Evolutionary conservation across 768 basidiomycete genomes (phyloP).

Genomic region (Lactifluus hygrophoroides): DNA sequence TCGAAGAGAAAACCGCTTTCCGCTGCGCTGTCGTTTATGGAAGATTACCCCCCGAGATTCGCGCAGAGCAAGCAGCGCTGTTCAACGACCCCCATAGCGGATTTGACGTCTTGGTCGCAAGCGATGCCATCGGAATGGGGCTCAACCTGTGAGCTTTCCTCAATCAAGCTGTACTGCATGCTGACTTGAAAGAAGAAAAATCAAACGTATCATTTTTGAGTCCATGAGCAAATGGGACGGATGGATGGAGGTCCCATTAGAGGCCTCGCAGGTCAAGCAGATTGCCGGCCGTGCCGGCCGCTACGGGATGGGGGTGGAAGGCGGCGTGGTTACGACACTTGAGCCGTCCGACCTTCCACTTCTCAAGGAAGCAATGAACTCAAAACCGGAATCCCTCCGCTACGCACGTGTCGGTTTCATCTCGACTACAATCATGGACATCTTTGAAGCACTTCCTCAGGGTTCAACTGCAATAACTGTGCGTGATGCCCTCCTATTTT

Average conservation of each 20-base stretch:
- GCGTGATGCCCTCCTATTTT: slow-evolving; percentile 41
- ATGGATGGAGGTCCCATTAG: slow-evolving; percentile 34
- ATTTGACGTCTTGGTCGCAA: slow-evolving; percentile 85
- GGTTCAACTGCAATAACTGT: slow-evolving; percentile 35
- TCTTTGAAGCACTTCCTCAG: slow-evolving; percentile 38
- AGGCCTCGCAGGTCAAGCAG: slow-evolving; percentile 79
- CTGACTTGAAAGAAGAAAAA: slow-evolving; percentile 70
- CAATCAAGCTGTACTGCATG: not conserved
- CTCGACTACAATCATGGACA: slow-evolving; percentile 21
- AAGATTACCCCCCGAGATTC: slow-evolving; percentile 80
- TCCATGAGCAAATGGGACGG: slow-evolving; percentile 56
- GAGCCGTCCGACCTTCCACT: slow-evolving; percentile 49
- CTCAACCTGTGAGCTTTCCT: slow-evolving; percentile 71
- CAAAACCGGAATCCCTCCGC: slow-evolving; percentile 41
- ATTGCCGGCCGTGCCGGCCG: slow-evolving; percentile 93
- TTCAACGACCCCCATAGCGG: slow-evolving; percentile 84
- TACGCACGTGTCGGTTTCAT: slow-evolving; percentile 41
- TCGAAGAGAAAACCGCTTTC: slow-evolving; percentile 67
- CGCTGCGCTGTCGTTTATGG: slow-evolving; percentile 92
- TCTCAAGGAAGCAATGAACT: slow-evolving; percentile 46
- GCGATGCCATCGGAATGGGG: slow-evolving; percentile 96
- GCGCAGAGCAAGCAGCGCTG: slow-evolving; percentile 83
- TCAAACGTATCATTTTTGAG: slow-evolving; percentile 79
- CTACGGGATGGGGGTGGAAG: slow-evolving; percentile 52
- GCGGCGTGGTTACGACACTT: slow-evolving; percentile 73